phyloP scores from a whole-genome alignment of 2,329 filamentous ascomycete species.

The Coniochaeta sp. region DNA sequence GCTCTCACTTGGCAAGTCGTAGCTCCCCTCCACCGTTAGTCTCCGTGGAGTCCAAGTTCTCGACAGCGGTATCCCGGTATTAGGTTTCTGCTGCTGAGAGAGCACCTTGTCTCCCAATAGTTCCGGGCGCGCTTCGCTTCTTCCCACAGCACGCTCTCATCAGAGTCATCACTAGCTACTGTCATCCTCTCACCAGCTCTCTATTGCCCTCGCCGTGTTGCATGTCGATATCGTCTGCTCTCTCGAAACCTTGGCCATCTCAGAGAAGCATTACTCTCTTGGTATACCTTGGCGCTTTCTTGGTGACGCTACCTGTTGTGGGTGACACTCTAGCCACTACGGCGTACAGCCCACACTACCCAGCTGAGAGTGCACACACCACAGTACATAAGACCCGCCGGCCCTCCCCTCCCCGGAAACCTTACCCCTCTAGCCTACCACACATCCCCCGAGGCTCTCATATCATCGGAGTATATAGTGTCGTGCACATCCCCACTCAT shows the following conservation, averaged over 20 bases:
- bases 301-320: not conserved
- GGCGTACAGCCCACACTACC: not conserved
- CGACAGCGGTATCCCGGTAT: not conserved
- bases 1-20: not conserved
- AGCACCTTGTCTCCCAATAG: not conserved
- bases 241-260: not conserved
- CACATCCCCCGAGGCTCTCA: not conserved
- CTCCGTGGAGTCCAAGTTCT: not conserved
- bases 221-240: not conserved
- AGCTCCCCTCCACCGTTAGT: not conserved
- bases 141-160: not conserved
- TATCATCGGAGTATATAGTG: not conserved
- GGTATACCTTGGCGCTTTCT: not conserved
- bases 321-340: not conserved
- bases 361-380: conserved; percentile 1
- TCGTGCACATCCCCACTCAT: not conserved
- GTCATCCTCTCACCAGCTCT: not conserved
- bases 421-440: not conserved
- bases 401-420: not conserved
- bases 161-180: not conserved
- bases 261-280: not conserved
- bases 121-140: not conserved
- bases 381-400: not conserved
- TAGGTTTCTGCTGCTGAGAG: not conserved
- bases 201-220: not conserved